Evolutionary conservation across 805 yeast species (phyloP).

Genomic region (Yamadazyma tumulicola): DNA sequence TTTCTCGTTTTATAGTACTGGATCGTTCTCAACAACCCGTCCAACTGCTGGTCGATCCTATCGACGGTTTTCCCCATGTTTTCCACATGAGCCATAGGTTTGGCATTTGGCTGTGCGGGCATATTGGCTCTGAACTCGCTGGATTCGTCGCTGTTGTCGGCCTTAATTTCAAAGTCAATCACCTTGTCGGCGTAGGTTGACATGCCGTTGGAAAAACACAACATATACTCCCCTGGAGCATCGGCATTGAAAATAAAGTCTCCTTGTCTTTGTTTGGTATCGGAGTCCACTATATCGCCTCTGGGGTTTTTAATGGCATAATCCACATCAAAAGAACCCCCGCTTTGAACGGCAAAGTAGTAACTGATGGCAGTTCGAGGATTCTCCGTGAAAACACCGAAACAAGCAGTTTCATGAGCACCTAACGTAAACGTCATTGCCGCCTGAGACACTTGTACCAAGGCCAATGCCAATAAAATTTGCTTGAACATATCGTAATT

Average conservation of each 20-base stretch:
- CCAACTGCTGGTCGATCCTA: slow-evolving; percentile 58
- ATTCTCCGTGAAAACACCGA: slow-evolving; percentile 61
- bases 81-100: slow-evolving; percentile 51
- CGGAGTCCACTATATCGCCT: slow-evolving; percentile 49
- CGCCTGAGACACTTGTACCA: slow-evolving; percentile 35
- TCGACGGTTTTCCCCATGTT: slow-evolving; percentile 53
- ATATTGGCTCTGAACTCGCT: slow-evolving; percentile 53
- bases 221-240: slow-evolving; percentile 73
- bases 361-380: slow-evolving; percentile 62
- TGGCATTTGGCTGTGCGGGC: slow-evolving; percentile 49
- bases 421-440: slow-evolving; percentile 72
- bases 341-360: slow-evolving; percentile 80
- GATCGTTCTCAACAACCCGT: slow-evolving; percentile 53
- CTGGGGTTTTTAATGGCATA: slow-evolving; percentile 60
- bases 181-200: slow-evolving; percentile 78
- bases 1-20: slow-evolving; percentile 88
- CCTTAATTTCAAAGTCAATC: slow-evolving; percentile 75
- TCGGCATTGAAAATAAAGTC: slow-evolving; percentile 72
- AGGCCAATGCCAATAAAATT: slow-evolving; percentile 1
- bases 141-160: slow-evolving; percentile 42
- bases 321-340: slow-evolving; percentile 78
- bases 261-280: slow-evolving; percentile 69
- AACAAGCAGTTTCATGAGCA: slow-evolving; percentile 75
- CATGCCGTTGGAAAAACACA: slow-evolving; percentile 82
- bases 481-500: too few relatives aligned